Percentiles rank a stretch among this genome's conserved stretches.
These are phyloP conservation scores for Boeremia lycopersici DNA, from an alignment of 2,329 filamentous ascomycete species.

Conservation along the genomic window DNA sequence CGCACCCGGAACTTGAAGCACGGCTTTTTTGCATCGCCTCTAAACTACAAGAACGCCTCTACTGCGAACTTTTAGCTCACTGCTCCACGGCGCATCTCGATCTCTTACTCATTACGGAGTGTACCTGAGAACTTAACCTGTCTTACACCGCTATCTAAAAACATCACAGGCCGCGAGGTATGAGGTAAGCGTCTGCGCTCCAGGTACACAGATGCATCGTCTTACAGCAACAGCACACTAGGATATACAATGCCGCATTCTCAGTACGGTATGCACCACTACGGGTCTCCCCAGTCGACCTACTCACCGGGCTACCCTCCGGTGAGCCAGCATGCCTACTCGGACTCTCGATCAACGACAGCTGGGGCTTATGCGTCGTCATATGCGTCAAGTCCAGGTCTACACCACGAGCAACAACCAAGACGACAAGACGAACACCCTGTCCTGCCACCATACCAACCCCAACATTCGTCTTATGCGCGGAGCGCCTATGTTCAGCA, in stretches of 20 bases:
- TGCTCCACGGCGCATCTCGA: not conserved
- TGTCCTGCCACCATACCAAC: slow-evolving; percentile 40
- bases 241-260: slow-evolving; percentile 49
- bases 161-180: slow-evolving; percentile 41
- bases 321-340: slow-evolving; percentile 36
- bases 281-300: slow-evolving; percentile 38
- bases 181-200: slow-evolving; percentile 40
- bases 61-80: not conserved
- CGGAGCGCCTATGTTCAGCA: slow-evolving; percentile 45
- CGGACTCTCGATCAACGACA: slow-evolving; percentile 35
- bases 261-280: slow-evolving; percentile 48
- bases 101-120: slow-evolving; percentile 28
- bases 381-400: slow-evolving; percentile 35
- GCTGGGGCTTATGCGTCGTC: slow-evolving; percentile 37
- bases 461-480: slow-evolving; percentile 31
- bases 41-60: not conserved
- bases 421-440: slow-evolving; percentile 39
- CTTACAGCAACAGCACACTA: slow-evolving; percentile 43
- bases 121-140: slow-evolving; percentile 28
- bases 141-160: slow-evolving; percentile 29
- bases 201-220: not conserved
- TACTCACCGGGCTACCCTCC: slow-evolving; percentile 43
- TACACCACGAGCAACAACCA: slow-evolving; percentile 31
- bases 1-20: not conserved
- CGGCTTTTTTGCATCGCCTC: not conserved